A percentile compares a stretch with the other conserved stretches of the same genome.
Conservation (phyloP, 2,329 filamentous ascomycete genomes). For the Colletotrichum plurivorum region DNA sequence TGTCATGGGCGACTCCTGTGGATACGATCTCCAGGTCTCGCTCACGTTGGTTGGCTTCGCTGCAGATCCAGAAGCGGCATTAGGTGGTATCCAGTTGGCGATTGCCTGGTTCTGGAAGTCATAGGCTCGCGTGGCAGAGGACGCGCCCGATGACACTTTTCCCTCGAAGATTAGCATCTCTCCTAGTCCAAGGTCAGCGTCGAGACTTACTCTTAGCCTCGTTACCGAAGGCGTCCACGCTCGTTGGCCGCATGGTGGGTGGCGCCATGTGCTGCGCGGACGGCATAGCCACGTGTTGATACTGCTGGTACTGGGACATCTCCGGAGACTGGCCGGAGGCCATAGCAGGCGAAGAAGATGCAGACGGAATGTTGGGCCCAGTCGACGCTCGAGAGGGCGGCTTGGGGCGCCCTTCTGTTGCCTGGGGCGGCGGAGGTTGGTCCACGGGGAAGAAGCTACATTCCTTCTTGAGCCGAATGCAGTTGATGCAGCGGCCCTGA, state of each 20-base stretch:
- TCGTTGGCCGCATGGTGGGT: slow-evolving; percentile 56
- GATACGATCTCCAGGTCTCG: slow-evolving; percentile 64
- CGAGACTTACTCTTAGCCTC: slow-evolving; percentile 60
- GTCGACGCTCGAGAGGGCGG: slow-evolving; percentile 55
- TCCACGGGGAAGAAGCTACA: slow-evolving; percentile 95
- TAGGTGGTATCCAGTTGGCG: slow-evolving; percentile 61
- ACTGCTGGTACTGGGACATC: slow-evolving; percentile 55
- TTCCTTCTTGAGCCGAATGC: slow-evolving; percentile 93
- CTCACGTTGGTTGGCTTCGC: slow-evolving; percentile 60
- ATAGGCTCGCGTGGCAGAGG: slow-evolving; percentile 49
- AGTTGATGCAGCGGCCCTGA: slow-evolving; percentile 88
- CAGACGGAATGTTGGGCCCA: slow-evolving; percentile 58
- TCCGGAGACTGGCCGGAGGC: slow-evolving; percentile 59
- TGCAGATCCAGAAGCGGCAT: slow-evolving; percentile 54
- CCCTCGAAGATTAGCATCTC: slow-evolving; percentile 44
- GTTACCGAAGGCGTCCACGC: slow-evolving; percentile 53
- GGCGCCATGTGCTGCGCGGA: slow-evolving; percentile 62
- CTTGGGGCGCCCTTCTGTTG: slow-evolving; percentile 60
- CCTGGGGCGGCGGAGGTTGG: slow-evolving; percentile 68
- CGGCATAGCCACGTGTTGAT: slow-evolving; percentile 60
- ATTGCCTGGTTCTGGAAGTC: slow-evolving; percentile 56
- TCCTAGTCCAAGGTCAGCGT: not conserved
- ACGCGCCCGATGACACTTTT: slow-evolving; percentile 52
- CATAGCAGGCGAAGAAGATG: slow-evolving; percentile 64
- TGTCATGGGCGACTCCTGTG: slow-evolving; percentile 65